Conservation (phyloP, 257 asterid species). For the Anisodus acutangulus region DNA sequence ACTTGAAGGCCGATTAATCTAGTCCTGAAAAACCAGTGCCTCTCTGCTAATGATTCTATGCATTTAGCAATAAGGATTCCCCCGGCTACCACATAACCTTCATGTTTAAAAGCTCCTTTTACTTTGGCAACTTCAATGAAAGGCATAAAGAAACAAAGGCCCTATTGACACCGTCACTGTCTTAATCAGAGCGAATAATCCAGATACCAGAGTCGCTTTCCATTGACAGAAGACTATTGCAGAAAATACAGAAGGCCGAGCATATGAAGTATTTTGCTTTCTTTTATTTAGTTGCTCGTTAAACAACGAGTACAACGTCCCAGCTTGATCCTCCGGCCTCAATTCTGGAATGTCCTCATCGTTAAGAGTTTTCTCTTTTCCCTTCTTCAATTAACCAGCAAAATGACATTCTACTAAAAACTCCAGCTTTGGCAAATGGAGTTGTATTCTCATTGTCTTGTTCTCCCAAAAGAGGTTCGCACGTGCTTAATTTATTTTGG, state of each 20-base stretch:
- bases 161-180: conserved; percentile 38
- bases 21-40: conserved; percentile 49
- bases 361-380: conserved; percentile 36
- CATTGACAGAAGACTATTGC: conserved; percentile 38
- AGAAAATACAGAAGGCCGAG: conserved; percentile 28
- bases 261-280: neutral
- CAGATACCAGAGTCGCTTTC: conserved; percentile 42
- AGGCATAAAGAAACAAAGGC: conserved; percentile 46
- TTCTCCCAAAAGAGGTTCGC: conserved; percentile 32
- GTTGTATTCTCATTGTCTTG: conserved; percentile 14
- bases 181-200: conserved; percentile 42
- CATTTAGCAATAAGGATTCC: conserved; percentile 41
- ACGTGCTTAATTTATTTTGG: neutral
- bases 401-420: conserved; percentile 45
- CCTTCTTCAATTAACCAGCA: conserved; percentile 45
- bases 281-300: conserved; percentile 32
- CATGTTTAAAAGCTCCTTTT: conserved; percentile 30
- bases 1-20: conserved; percentile 44
- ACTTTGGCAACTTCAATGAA: conserved; percentile 43
- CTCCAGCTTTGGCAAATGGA: conserved; percentile 42
- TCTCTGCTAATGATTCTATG: conserved; percentile 47
- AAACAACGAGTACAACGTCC: conserved; percentile 37
- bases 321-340: conserved; percentile 39
- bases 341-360: conserved; percentile 40
- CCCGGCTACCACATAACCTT: conserved; percentile 38